Base-by-base conservation (phyloP, 495 filamentous ascomycete genomes). In the Paragyromitra xinjiangensis region DNA sequence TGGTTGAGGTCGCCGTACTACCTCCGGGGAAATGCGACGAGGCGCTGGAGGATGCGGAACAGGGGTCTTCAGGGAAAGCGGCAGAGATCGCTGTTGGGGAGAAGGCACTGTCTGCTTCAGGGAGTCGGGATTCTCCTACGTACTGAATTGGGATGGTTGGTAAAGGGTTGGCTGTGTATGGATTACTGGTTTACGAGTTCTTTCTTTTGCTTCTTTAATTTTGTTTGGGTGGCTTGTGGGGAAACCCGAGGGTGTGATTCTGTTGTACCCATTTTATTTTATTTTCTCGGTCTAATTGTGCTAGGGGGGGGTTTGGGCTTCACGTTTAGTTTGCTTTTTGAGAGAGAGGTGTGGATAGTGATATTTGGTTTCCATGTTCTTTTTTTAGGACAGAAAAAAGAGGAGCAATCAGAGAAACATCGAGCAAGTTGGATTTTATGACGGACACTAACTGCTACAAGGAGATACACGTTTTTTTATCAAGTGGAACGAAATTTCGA, bases 1-100 rank as follows among this genome's bases (percentile, higher is more conserved):
- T 84, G 42, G 75, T 84, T 42, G 84, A 85, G 24, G 81, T 82
- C 62, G 84, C 85, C 29, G 85, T 86, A 11, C 82, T 83, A 67
- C 85, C 84, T 50, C 80, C 83, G 39, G 80, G 84, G 67, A 83
- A 82, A 37, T 80, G 83, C 29, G 83, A 85, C 22, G 26, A 73
- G 45, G 80, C 65, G 24, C 78, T 82, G 6, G 70, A 69, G 4
- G 75, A 71, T 11, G 74, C 58, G 12, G 67, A 64, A 24, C 66
- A 71, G 64, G 73, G 73, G 29, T 71, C 73, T 55, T n/a, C 50
- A 56, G 58, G 29, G 24, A 78, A 71, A 64, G 50, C 37, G 34
- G 65, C 14, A 59, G 40, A 78, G 64, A 58, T 78, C 56, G 64
- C 59, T 29, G 45, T 78, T 65, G 63, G 66, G 40, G 66, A 77